Conservation (phyloP, 1,139 yeast genomes). For the Cylindricascospora bacillispora region DNA sequence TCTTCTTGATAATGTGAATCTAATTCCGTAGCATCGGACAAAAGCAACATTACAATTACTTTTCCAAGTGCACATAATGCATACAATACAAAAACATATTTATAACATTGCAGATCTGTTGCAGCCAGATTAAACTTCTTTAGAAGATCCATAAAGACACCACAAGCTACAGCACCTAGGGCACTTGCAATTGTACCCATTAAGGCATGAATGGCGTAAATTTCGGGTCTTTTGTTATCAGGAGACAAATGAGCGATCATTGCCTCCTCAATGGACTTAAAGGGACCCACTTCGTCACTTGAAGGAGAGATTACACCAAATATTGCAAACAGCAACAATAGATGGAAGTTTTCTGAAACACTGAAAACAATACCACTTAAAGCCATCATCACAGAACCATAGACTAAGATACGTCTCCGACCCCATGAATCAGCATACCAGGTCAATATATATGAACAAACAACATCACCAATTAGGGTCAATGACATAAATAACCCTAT, state of each 20-base stretch:
- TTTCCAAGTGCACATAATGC: constrained; percentile 45
- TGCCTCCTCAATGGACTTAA: constrained; percentile 80
- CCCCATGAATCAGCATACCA: constrained; percentile 76
- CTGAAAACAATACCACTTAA: constrained; percentile 57
- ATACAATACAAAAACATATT: constrained; percentile 47
- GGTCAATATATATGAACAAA: constrained; percentile 57
- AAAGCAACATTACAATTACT: constrained; percentile 37
- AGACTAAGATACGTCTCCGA: constrained; percentile 48
- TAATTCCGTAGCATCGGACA: constrained; percentile 46
- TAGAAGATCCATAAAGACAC: constrained; percentile 40
- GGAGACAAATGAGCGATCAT: constrained; percentile 72
- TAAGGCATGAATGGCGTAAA: constrained; percentile 46
- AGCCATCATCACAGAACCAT: constrained; percentile 62
- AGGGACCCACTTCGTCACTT: constrained; percentile 91
- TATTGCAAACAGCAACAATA: constrained; percentile 51
- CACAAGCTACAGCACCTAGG: constrained; percentile 56
- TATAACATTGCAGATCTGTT: constrained; percentile 34
- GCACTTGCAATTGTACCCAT: constrained; percentile 68
- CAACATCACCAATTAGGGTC: constrained; percentile 69
- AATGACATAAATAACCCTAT: constrained; percentile 78
- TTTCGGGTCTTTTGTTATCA: constrained; percentile 50
- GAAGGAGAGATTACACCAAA: constrained; percentile 76
- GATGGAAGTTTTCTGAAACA: constrained; percentile 35
- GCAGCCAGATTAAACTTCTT: constrained; percentile 18
- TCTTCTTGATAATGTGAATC: constrained; percentile 19